phyloP scores from a whole-genome alignment of 2,329 filamentous ascomycete species.

The Grosmannia clavigera region DNA sequence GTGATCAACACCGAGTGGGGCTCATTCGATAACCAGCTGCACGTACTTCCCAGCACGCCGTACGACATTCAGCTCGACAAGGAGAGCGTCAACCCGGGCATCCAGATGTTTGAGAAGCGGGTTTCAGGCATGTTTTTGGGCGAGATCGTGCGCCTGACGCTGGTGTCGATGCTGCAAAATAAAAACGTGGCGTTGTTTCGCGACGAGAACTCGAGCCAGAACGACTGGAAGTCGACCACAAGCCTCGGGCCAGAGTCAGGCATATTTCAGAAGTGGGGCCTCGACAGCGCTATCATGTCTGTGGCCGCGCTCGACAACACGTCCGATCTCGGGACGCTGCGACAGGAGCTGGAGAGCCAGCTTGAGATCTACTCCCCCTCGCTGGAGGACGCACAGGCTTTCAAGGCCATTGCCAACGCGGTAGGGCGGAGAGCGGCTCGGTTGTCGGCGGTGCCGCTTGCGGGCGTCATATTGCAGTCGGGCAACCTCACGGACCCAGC shows the following conservation, averaged over 20 bases:
- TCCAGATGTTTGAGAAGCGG: constrained; percentile 98
- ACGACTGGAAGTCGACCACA: constrained; percentile 59
- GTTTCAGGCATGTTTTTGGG: constrained; percentile 97
- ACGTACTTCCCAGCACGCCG: constrained; percentile 70
- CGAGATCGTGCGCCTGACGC: constrained; percentile 72
- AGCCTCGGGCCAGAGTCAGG: constrained; percentile 51
- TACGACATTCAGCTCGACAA: constrained; percentile 73
- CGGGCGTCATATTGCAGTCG: constrained; percentile 69
- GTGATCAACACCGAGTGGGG: constrained; percentile 98
- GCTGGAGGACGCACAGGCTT: constrained; percentile 73
- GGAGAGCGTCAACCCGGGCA: constrained; percentile 76
- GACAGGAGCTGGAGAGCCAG: constrained; percentile 65
- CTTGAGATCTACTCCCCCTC: constrained; percentile 66
- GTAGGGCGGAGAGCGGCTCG: constrained; percentile 82
- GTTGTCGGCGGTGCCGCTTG: constrained; percentile 78
- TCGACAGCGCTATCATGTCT: constrained; percentile 85
- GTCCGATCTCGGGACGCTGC: constrained; percentile 56
- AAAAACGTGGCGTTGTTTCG: constrained; percentile 59
- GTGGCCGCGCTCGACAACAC: constrained; percentile 72
- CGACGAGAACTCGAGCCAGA: constrained; percentile 59
- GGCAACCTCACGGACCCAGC: constrained; percentile 52
- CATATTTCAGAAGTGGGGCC: constrained; percentile 71
- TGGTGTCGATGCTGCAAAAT: constrained; percentile 61
- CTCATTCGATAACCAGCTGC: constrained; percentile 89
- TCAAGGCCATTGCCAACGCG: constrained; percentile 71